Conservation (phyloP, 2,329 filamentous ascomycete species). For the Ascochyta viciae-villosae region DNA sequence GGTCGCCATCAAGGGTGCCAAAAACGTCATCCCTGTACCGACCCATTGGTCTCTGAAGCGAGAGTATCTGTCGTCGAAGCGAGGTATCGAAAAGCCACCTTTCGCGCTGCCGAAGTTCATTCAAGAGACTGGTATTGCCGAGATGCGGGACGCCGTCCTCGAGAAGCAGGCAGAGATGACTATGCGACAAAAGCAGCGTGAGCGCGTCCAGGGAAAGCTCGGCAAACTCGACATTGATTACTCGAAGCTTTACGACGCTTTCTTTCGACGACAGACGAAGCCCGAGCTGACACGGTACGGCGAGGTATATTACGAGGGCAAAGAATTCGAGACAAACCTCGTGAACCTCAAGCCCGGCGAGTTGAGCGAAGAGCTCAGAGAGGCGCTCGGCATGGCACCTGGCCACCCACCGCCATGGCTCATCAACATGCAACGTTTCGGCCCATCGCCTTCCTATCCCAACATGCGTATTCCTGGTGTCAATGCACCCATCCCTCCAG, state of each 20-base stretch:
- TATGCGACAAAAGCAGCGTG: conserved; percentile 93
- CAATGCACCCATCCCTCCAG: conserved; percentile 89
- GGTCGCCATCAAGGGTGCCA: conserved; percentile 92
- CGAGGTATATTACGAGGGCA: conserved; percentile 99
- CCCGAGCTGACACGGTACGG: conserved; percentile 92
- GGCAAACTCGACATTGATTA: conserved; percentile 98
- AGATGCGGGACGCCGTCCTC: conserved; percentile 95
- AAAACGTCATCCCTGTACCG: conserved; percentile 95
- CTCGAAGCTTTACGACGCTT: conserved; percentile 96
- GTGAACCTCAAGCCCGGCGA: conserved; percentile 90
- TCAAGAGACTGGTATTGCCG: conserved; percentile 93
- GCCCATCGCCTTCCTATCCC: conserved; percentile 92
- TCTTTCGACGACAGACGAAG: conserved; percentile 97
- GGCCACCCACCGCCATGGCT: conserved; percentile 96
- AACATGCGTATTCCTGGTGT: conserved; percentile 93
- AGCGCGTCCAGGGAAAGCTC: conserved; percentile 93
- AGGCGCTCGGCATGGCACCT: conserved; percentile 91
- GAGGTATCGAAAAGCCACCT: conserved; percentile 93
- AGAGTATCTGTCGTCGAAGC: conserved; percentile 95
- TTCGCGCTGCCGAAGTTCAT: conserved; percentile 97
- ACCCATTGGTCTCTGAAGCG: conserved; percentile 94
- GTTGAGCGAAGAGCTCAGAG: conserved; percentile 84
- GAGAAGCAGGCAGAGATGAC: conserved; percentile 94
- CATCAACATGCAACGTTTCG: conserved; percentile 93
- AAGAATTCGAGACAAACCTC: conserved; percentile 95